Percentiles rank a stretch among this genome's conserved stretches.
Evolutionary conservation across 176 grass and related monocot species (phyloP).

Genomic region (Metroxylon sagu): DNA sequence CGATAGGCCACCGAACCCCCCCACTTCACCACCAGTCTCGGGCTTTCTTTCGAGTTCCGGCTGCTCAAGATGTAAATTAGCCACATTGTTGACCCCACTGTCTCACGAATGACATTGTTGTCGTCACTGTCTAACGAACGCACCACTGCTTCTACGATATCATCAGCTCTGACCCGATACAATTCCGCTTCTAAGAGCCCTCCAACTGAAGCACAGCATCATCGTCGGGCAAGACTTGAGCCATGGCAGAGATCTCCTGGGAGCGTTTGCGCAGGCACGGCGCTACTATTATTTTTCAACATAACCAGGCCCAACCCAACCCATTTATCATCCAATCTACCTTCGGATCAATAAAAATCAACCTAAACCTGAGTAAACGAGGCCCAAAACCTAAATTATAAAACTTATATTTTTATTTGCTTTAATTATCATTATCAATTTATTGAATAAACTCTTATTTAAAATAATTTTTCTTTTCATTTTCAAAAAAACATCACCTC

Average conservation of each 20-base stretch:
- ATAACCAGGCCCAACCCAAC: too few species aligned
- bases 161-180: constrained; percentile 63
- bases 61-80: constrained; percentile 73
- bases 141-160: constrained; percentile 83
- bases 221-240: constrained; percentile 88
- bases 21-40: constrained; percentile 54
- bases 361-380: too few species aligned
- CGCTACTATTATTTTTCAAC: constrained; percentile 52
- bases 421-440: too few species aligned
- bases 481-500: too few species aligned
- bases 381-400: too few species aligned
- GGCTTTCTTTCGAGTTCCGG: constrained; percentile 62
- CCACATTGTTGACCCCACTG: constrained; percentile 26
- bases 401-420: too few species aligned
- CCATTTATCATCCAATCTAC: too few species aligned
- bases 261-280: constrained; percentile 71
- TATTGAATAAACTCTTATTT: too few species aligned
- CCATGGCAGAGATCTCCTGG: constrained; percentile 57
- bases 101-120: constrained; percentile 32
- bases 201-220: constrained; percentile 62
- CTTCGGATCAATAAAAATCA: too few species aligned
- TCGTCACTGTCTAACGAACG: constrained; percentile 81
- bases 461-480: too few species aligned
- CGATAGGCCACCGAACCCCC: constrained; percentile 61
- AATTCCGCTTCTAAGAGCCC: constrained; percentile 39